phyloP scores from a whole-genome alignment of 208 protist genomes.

The Histomonas meleagridis region DNA sequence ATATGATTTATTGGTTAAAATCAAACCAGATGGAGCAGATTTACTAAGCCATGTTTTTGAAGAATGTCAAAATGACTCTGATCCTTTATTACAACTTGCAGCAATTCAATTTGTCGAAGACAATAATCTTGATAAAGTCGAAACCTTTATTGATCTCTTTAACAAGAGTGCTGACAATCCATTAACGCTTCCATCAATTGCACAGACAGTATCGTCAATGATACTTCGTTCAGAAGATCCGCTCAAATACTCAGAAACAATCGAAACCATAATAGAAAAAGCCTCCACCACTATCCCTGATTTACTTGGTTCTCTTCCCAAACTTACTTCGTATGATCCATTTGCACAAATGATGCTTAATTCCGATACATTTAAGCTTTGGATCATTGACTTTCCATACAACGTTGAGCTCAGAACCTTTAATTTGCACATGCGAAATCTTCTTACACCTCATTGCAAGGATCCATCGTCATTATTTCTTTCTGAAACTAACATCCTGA shows the following conservation, averaged over 20 bases:
- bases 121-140: neutral
- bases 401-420: neutral
- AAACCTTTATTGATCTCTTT: neutral
- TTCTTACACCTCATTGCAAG: neutral
- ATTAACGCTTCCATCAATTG: neutral
- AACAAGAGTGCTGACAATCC: neutral
- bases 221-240: neutral
- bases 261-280: neutral
- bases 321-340: neutral
- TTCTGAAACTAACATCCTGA: neutral
- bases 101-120: neutral
- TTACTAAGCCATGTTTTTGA: neutral
- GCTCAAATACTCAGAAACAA: neutral
- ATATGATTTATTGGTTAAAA: neutral
- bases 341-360: neutral
- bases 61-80: neutral
- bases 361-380: neutral
- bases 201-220: neutral
- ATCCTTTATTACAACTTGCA: neutral
- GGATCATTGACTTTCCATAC: neutral
- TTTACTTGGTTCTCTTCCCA: neutral
- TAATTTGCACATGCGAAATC: neutral
- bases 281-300: neutral
- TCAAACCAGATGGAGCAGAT: neutral
- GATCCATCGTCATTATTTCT: neutral